Base-by-base conservation (phyloP, 129 eudicot species). In the Escallonia rubra region DNA sequence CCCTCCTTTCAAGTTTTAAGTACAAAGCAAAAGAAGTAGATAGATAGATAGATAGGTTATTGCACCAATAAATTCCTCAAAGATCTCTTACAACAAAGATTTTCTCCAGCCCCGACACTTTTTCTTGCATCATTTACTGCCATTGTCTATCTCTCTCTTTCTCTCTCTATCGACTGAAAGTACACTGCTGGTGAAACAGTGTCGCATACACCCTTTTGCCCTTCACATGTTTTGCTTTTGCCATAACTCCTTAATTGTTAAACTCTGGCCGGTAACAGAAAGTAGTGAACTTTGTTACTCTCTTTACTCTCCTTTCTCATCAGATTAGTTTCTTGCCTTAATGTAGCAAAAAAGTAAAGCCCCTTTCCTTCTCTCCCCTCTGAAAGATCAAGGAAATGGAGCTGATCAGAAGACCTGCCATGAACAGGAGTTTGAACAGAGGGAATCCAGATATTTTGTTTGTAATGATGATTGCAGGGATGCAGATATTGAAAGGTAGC, bases 391-490 rank as follows among this genome's bases (percentile, higher is more conserved):
- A 46, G 2, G 10, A 6, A 46, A 46, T 23, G 34, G 10, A 46
- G 34, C 34, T 23, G 34, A 70, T 67, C 1, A 54, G 7, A 56
- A 64, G 63, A 15, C 73, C 80, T 72, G 76, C 70, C 57, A 73
- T 64, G 67, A 65, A 77, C 82, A 72, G 85, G 69, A 47, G 75
- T 72, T 74, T 76, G 62, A 76, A 59, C 82, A 77, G 70, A 72
- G 66, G 70, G 77, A 73, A 74, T 77, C 82, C 78, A 65, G 73
- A 77, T 82, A 65, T 76, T 78, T 83, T 71, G 49, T 43, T 57
- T 71, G 45, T 66, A 70, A 74, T 87, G 74, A 23, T 23, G 34
- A 87, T 83, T 83, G 81, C 79, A 85, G 77, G 68, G 64, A 56
- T 40, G 72, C 61, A 78, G 76, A 60, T 59, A 74, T 61, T 65